Base-by-base conservation (phyloP, 1,284 basidiomycete species). In the Bondarzewia mesenterica region DNA sequence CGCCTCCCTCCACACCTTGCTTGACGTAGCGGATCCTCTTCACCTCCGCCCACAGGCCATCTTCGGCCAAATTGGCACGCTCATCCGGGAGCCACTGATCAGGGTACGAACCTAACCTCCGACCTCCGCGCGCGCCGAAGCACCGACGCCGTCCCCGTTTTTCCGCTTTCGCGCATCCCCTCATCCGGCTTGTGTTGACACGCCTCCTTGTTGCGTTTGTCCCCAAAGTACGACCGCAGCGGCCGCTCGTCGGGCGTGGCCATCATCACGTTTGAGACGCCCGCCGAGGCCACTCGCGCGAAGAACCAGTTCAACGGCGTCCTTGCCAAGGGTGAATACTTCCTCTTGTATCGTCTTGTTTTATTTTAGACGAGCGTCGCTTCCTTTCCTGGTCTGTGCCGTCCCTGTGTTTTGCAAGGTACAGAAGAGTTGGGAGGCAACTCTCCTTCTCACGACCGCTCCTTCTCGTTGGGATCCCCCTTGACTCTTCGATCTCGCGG, bases 11-110 rank as follows among this genome's bases (percentile, higher is more conserved):
- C 43, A 8, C 14, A 22, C 23, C 27, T 12, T 10, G 6, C n/a
- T 20, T 58, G 41, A 51, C 50, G 50, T 44, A 29, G 4, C 7
- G n/a, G n/a, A n/a, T n/a, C n/a, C n/a, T n/a, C n/a, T n/a, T n/a
- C n/a, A n/a, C n/a, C n/a, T n/a, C n/a, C n/a, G n/a, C n/a, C 42
- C 50, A 8, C 58, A 95, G 92, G 74, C 77, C 65, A 92, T 97
- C 58, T 98, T 97, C 74, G 85, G 87, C 57, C 83, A 90, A 66
- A 85, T 92, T 64, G 94, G 93, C 70, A 90, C 89, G 67, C 82
- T 98, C 64, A 78, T 88, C 62, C 82, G 88, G 68, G 89, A 92
- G 71, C 93, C 93, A 69, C 73, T 82, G 68, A 94, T 97, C 72
- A 91, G 86, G 85, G 93, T 97, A 89, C 82, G 86, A 79, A 69